Base-by-base conservation (phyloP, 2,329 filamentous ascomycete species). In the Trichophyton mentagrophytes region DNA sequence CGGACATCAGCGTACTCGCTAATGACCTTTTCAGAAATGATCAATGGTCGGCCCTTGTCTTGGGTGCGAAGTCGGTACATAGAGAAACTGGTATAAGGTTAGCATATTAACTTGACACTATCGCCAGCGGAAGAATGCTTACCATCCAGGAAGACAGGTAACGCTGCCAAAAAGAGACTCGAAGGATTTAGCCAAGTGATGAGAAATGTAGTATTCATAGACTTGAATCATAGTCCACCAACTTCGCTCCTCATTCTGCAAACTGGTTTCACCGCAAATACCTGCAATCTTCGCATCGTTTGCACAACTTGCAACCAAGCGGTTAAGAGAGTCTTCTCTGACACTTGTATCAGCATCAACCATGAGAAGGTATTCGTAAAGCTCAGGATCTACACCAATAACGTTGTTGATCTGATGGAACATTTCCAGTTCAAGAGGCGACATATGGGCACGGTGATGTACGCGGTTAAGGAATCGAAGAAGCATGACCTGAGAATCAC, bases 201-300 rank as follows among this genome's bases (percentile, higher is more conserved):
- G 93, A 33, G 93, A 97, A 71, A 99, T 99, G 74, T 91, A 99
- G 79, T 99, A 99, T 74, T 99, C 93, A 77, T 99, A 99, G 65
- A 99, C 93, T 74, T 99, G 93, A 69, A 99, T 99, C 93, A 99
- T 99, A 11, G 93, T 99, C 89, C 90, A 96, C 90, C 91, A 97
- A 69, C 86, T 91, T 66, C 86, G 83, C 68, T 96, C 90, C 73
- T 96, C 92, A 69, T 99, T 99, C 72, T 96, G 89, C 69, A 99
- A 80, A 73, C 87, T 93, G 1, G 93, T 99, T 74, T 99, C 93
- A 71, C 93, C 93, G 72, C 93, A 99, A 64, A 97, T 96, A 76
- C 92, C 93, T 25, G 89, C 90, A 77, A 99, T 96, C 78, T 95
- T 96, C 36, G 90, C 86, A 72, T 99, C 90, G 69, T 96, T 91